A percentile compares a stretch with the other conserved stretches of the same genome.
phyloP scores from a whole-genome alignment of 108 stramenopile genomes.

The Schizochytrium sp. region DNA sequence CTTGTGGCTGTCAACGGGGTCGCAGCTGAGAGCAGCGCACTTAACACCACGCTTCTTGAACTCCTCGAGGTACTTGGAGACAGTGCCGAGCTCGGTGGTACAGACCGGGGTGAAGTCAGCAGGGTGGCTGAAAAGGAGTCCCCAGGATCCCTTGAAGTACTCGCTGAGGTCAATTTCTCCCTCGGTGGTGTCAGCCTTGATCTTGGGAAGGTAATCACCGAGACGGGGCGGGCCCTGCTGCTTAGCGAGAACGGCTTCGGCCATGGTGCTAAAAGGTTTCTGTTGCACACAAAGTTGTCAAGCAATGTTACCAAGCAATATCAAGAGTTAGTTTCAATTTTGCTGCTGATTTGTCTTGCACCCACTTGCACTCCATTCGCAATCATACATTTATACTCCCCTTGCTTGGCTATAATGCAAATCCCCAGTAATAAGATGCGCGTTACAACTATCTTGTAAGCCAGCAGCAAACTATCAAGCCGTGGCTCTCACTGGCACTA shows the following conservation, averaged over 20 bases:
- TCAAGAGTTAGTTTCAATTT: no score
- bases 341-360: no score
- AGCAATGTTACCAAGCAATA: no score
- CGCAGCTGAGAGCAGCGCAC: constrained; percentile 80
- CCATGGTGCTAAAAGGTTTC: neutral
- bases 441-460: no score
- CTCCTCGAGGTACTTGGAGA: constrained; percentile 78
- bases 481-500: no score
- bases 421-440: no score
- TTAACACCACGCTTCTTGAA: constrained; percentile 76
- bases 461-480: no score
- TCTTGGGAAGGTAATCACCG: neutral
- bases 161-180: constrained; percentile 33
- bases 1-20: constrained; percentile 76
- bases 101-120: constrained; percentile 86
- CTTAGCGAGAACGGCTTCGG: neutral
- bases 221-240: constrained; percentile 53
- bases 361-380: no score
- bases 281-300: no score
- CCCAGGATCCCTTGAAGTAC: constrained; percentile 37
- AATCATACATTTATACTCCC: no score
- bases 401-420: no score
- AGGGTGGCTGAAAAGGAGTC: constrained; percentile 17
- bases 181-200: constrained; percentile 36
- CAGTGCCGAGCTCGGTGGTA: constrained; percentile 86